These are phyloP conservation scores for Straminergon stramineum DNA, from an alignment of 225 moss, liverwort and hornwort genomes.

Conservation along the genomic window DNA sequence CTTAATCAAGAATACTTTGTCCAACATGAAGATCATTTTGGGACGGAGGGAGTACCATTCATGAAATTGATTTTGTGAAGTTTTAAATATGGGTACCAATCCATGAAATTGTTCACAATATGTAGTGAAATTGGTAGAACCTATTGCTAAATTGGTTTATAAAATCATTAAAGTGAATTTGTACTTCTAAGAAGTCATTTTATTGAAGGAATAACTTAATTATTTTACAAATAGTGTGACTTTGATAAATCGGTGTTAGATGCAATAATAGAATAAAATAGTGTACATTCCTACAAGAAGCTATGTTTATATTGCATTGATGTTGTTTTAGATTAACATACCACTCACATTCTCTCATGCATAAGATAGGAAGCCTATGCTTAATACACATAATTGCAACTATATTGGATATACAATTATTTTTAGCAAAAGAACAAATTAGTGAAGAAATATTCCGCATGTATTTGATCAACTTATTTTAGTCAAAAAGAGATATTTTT, in stretches of 20 bases:
- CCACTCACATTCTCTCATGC: accelerated
- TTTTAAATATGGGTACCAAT: too few species aligned
- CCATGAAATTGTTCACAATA: too few species aligned
- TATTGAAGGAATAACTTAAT: not conserved
- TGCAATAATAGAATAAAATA: not conserved
- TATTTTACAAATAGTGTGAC: accelerated
- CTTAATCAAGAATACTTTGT: too few species aligned
- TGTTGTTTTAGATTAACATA: not conserved
- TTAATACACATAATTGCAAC: accelerated
- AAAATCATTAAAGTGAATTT: too few species aligned
- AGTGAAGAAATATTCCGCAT: accelerated
- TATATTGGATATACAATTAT: not conserved
- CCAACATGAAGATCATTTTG: too few species aligned
- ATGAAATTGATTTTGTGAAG: too few species aligned
- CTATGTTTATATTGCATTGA: not conserved
- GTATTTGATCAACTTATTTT: not conserved
- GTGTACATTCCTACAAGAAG: accelerated
- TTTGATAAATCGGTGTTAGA: not conserved
- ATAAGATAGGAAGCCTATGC: accelerated
- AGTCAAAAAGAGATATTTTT: not conserved
- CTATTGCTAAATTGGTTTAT: too few species aligned
- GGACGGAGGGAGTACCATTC: too few species aligned
- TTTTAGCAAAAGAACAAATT: not conserved
- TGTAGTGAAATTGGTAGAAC: too few species aligned
- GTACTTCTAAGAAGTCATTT: too few species aligned